These are phyloP conservation scores for Candida yuanshanica DNA, from an alignment of 805 yeast species.

Conservation along the genomic window DNA sequence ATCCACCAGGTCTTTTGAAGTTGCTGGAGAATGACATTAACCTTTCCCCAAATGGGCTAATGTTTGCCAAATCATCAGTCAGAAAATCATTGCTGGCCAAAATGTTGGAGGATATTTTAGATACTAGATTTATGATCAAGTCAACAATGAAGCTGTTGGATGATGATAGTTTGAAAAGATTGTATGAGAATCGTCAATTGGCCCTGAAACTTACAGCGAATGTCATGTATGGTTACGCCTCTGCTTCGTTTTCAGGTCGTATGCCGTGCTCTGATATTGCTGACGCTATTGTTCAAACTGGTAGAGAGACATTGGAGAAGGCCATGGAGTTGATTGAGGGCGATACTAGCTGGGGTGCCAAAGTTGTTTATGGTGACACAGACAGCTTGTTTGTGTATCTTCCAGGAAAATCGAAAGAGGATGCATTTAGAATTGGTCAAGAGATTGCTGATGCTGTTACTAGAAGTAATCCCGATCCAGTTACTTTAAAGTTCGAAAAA, in stretches of 20 bases:
- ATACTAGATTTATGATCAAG: constrained; percentile 74
- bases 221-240: constrained; percentile 93
- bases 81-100: constrained; percentile 72
- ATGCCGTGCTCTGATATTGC: constrained; percentile 97
- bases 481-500: constrained; percentile 83
- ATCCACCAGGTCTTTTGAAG: constrained; percentile 54
- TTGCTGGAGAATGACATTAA: constrained; percentile 48
- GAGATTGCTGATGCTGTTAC: constrained; percentile 66
- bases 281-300: constrained; percentile 89
- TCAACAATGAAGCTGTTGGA: constrained; percentile 60
- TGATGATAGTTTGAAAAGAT: constrained; percentile 38
- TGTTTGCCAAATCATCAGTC: constrained; percentile 60
- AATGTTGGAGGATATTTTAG: constrained; percentile 80
- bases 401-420: constrained; percentile 72
- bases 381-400: constrained; percentile 88
- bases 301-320: constrained; percentile 72
- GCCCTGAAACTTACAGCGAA: constrained; percentile 89
- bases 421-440: constrained; percentile 73
- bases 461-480: constrained; percentile 67
- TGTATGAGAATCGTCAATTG: constrained; percentile 71
- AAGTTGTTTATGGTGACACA: constrained; percentile 95
- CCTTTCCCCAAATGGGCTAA: constrained; percentile 83
- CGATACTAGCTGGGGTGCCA: constrained; percentile 67
- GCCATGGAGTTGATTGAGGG: constrained; percentile 66
- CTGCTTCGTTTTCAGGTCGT: constrained; percentile 92